A percentile compares a stretch with the other conserved stretches of the same genome.
phyloP scores from a whole-genome alignment of 257 asterid genomes.

The Plectranthus barbatus region DNA sequence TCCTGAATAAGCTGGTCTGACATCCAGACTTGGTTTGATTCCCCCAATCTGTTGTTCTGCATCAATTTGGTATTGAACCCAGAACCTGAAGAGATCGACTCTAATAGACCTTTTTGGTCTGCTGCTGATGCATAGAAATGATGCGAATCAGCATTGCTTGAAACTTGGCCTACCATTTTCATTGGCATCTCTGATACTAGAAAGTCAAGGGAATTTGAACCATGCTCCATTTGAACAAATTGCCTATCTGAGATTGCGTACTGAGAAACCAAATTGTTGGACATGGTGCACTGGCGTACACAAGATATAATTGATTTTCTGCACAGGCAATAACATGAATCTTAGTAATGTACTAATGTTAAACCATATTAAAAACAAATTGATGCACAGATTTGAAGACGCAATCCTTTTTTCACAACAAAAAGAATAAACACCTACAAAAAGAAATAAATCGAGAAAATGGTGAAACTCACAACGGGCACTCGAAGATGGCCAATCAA shows the following conservation, averaged over 20 bases:
- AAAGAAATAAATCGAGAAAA: not conserved
- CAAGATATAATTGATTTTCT: slow-evolving; percentile 1
- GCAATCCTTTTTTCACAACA: too few species aligned
- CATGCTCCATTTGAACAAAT: slow-evolving; percentile 52
- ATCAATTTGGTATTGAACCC: slow-evolving; percentile 20
- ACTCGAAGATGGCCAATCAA: not conserved
- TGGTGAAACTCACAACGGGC: not conserved
- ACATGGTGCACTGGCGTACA: slow-evolving; percentile 24
- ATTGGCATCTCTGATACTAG: slow-evolving; percentile 41
- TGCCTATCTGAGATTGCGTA: slow-evolving; percentile 36
- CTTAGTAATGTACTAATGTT: not conserved
- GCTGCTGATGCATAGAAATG: slow-evolving; percentile 26
- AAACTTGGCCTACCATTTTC: slow-evolving; percentile 28
- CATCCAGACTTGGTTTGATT: slow-evolving; percentile 26
- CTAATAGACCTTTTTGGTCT: slow-evolving; percentile 24
- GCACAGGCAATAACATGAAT: not conserved
- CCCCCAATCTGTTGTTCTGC: slow-evolving; percentile 19
- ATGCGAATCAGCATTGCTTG: slow-evolving; percentile 28
- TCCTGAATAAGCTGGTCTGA: slow-evolving; percentile 25
- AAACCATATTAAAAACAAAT: too few species aligned
- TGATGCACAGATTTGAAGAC: too few species aligned
- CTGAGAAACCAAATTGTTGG: slow-evolving; percentile 40
- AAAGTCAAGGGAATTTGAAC: slow-evolving; percentile 36
- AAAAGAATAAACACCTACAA: too few species aligned
- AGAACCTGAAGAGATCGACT: slow-evolving; percentile 26